phyloP scores from a whole-genome alignment of 495 filamentous ascomycete species.

The Geopyxis carbonaria region DNA sequence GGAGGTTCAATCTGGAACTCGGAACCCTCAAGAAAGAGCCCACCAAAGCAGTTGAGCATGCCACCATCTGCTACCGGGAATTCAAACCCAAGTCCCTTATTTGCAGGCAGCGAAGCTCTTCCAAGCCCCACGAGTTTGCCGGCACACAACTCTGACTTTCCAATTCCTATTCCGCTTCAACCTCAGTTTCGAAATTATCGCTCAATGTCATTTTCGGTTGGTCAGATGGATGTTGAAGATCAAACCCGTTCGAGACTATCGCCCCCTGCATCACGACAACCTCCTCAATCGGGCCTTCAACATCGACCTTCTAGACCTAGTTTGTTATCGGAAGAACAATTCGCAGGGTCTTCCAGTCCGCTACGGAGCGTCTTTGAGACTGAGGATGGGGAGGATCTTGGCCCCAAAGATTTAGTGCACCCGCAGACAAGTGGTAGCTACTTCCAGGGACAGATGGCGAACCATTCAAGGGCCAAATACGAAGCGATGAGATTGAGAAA shows the following conservation, averaged over 20 bases:
- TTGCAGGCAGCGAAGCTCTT: constrained; percentile 32
- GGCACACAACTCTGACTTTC: constrained; percentile 46
- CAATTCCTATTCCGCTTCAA: constrained; percentile 78
- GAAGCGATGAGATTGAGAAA: constrained; percentile 45
- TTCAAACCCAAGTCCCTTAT: constrained; percentile 26
- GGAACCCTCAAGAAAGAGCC: constrained; percentile 25
- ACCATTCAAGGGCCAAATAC: constrained; percentile 19
- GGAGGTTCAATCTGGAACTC: constrained; percentile 24
- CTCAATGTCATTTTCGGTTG: constrained; percentile 93
- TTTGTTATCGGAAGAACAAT: constrained; percentile 37
- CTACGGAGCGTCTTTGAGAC: constrained; percentile 24
- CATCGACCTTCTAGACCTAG: constrained; percentile 74
- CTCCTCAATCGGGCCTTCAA: constrained; percentile 46
- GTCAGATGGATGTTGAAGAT: constrained; percentile 63
- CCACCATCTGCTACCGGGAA: constrained; percentile 17
- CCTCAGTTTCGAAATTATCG: constrained; percentile 84
- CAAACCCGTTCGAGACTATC: constrained; percentile 33
- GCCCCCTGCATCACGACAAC: constrained; percentile 33
- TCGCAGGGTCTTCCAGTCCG: constrained; percentile 21
- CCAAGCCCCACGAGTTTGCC: constrained; percentile 37
- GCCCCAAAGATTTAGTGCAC: constrained; percentile 33
- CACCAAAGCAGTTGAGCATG: constrained; percentile 22
- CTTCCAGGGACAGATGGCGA: constrained; percentile 12
- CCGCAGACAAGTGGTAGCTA: constrained; percentile 13
- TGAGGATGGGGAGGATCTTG: constrained; percentile 52